phyloP scores from a whole-genome alignment of 768 basidiomycete genomes.

The Coprinopsis sp. region DNA sequence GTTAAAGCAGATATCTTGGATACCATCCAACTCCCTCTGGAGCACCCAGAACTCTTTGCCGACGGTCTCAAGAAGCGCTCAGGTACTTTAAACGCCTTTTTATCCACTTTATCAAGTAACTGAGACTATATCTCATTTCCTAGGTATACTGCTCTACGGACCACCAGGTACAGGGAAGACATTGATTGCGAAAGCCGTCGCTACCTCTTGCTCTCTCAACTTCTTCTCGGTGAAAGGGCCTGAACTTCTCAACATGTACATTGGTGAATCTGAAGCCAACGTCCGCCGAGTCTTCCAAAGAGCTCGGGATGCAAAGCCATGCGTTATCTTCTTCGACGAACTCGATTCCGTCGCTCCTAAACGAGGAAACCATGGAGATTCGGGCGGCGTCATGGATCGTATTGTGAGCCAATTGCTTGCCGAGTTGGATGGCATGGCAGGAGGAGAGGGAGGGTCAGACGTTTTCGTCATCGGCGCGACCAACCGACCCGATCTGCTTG shows the following conservation, averaged over 20 bases:
- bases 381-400: slow-evolving; percentile 96
- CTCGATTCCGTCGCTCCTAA: slow-evolving; percentile 93
- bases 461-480: slow-evolving; percentile 97
- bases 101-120: neutral
- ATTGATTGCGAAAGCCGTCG: slow-evolving; percentile 91
- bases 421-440: slow-evolving; percentile 87
- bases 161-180: slow-evolving; percentile 97
- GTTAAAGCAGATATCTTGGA: slow-evolving; percentile 94
- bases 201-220: slow-evolving; percentile 90
- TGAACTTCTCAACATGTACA: slow-evolving; percentile 96
- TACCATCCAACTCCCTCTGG: slow-evolving; percentile 89
- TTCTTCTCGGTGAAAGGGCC: slow-evolving; percentile 98
- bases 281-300: slow-evolving; percentile 89
- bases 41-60: slow-evolving; percentile 85
- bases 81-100: slow-evolving; percentile 40
- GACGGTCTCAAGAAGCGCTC: slow-evolving; percentile 94
- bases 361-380: slow-evolving; percentile 91
- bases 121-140: neutral
- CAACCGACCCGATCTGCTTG: slow-evolving; percentile 88
- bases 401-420: slow-evolving; percentile 94
- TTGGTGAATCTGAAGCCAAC: slow-evolving; percentile 97
- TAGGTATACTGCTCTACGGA: slow-evolving; percentile 88
- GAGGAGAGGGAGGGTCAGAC: slow-evolving; percentile 53
- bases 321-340: slow-evolving; percentile 96
- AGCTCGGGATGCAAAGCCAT: slow-evolving; percentile 88